Base-by-base conservation (phyloP, 2,329 filamentous ascomycete genomes). In the Parastagonospora avenae region DNA sequence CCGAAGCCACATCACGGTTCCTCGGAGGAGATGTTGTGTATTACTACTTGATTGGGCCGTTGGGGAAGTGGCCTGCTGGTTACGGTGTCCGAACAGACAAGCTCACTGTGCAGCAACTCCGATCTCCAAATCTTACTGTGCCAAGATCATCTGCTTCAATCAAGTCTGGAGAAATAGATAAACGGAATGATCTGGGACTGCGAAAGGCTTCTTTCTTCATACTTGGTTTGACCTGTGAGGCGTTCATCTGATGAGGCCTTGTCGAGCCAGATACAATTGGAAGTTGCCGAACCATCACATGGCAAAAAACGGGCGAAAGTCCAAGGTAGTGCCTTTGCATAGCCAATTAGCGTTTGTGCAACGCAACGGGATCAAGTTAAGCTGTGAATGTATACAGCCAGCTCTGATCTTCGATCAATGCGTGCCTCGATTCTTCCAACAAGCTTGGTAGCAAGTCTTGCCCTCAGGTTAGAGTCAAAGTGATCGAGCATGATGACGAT, bases 71-170 rank as follows among this genome's bases (percentile, higher is more conserved):
- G 10, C 14, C 8, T 16, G 28, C 27, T 16, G 9, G 14, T 28
- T 28, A 29, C 39, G 39, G 39, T 42, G 39, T 42, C 39, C 39
- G 39, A 42, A 42, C 16, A 8, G 14, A 15, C 28, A 9, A 42
- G 28, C 14, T 29, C 39, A 27, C 39, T 31, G 39, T 42, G 39
- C 39, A 32, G 28, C 39, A 31, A 42, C 28, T 42, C 39, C 39
- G 39, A 42, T 30, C 12, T 4, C 27, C 30, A 15, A 42, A 19
- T 37, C 35, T 37, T 14, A 37, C 35, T 9, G 19, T 14, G 12
- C 35, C n/a, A 37, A 14, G 12, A 19, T 16, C 11, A 16, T 37
- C 11, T 9, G 14, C 14, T 37, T 16, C 5, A 16, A 16, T 8
- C 8, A 16, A 9, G 19, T 16, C 35, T 16, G 2, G 19, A 8